Base-by-base conservation (phyloP, 2,329 filamentous ascomycete genomes). In the Paecilomyces dactylethromorphus region DNA sequence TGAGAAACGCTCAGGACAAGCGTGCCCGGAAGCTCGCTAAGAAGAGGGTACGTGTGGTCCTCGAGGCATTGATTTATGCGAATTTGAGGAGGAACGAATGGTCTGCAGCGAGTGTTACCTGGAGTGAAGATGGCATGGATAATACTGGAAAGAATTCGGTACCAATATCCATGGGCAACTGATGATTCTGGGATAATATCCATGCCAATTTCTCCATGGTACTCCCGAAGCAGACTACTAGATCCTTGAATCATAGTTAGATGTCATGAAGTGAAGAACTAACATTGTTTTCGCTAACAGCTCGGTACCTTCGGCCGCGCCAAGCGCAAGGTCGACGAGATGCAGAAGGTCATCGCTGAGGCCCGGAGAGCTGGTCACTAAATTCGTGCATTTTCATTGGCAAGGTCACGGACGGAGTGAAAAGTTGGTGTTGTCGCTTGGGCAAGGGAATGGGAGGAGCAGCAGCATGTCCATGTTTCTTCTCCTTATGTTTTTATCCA, bases 1-100 rank as follows among this genome's bases (percentile, higher is more conserved):
- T 99, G 82, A 91, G 94, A 76, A 99, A 99, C 90, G 89, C 86
- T 84, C 95, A 96, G 85, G 94, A 99, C 83, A 97, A 97, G 91
- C 91, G 93, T 82, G 93, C 93, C 75, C 87, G 93, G 73, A 97
- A 97, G 89, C 90, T 97, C 76, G 93, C 93, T 75, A 97, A 97
- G 92, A 97, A 96, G 90, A 88, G 93, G 81, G 90, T 93, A 86
- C 70, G 89, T 86, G 61, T 58, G 15, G 18, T 58, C 26, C 59
- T 50, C 56, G 15, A 45, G 10, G n/a, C n/a, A n/a, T 21, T 45
- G 35, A n/a, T 33, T 33, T 45, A 33, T 32, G 18, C 13, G 24
- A 56, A 56, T 55, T 50, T 45, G n/a, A 21, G 39, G 32, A 22
- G 15, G 35, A 39, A 45, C 39, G n/a, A 45, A 18, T n/a, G 39